Conservation (phyloP, 1,284 basidiomycete species). For the Vanrija sp. region DNA sequence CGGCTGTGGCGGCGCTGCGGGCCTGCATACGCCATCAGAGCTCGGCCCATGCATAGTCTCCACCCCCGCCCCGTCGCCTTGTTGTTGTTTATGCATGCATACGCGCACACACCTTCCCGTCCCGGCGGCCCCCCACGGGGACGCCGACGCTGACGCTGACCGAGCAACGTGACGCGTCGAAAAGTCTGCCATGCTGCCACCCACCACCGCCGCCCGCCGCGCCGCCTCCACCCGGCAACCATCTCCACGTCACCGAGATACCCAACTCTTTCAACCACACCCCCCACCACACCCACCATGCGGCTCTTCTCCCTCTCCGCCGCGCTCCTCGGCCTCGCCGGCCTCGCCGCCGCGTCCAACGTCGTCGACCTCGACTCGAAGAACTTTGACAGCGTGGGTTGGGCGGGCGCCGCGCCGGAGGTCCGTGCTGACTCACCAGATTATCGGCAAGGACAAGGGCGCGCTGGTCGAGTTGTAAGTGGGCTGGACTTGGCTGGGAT, state of each 20-base stretch:
- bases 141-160: too few relatives aligned
- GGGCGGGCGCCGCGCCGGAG: neutral
- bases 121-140: too few relatives aligned
- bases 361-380: slow-evolving; percentile 70
- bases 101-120: too few relatives aligned
- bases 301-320: slow-evolving; percentile 59
- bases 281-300: slow-evolving; percentile 50
- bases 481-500: neutral
- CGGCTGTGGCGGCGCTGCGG: too few relatives aligned
- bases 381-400: slow-evolving; percentile 66
- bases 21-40: too few relatives aligned
- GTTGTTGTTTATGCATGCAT: too few relatives aligned
- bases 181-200: neutral
- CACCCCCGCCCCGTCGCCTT: too few relatives aligned
- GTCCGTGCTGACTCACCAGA: slow-evolving; percentile 16
- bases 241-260: slow-evolving; percentile 5
- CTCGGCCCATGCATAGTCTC: too few relatives aligned
- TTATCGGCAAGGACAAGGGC: slow-evolving; percentile 68
- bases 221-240: neutral
- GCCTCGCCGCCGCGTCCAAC: slow-evolving; percentile 61
- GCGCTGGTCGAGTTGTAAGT: slow-evolving; percentile 86
- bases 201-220: neutral
- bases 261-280: neutral
- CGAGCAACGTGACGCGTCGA: too few relatives aligned
- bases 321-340: slow-evolving; percentile 54